Evolutionary conservation across 768 basidiomycete species (phyloP), one percentile per base, ranked within the genome.

Genomic region (Amanita rubescens): DNA sequence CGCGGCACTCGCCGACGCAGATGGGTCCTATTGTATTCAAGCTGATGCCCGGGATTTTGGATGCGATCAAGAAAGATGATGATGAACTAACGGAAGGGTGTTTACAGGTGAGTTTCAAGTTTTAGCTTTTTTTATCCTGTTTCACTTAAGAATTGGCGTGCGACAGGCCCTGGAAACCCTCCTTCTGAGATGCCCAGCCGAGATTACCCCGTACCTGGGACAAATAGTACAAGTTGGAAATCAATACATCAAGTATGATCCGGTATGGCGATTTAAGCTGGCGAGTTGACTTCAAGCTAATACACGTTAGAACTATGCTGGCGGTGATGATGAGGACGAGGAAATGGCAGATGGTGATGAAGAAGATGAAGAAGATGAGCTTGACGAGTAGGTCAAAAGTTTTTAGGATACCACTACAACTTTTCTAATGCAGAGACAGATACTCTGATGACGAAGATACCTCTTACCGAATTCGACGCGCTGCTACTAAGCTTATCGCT

Each of bases 391-490:
- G n/a, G 90, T 89, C 58, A 86, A 89, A 86, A 88, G 61, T 62
- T 85, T 70, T 11, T 15, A 30, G 37, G 58, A 22, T 2, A 30
- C 8, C 3, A 30, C 34, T 34, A 20, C 12, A 24, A 34, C 12
- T 17, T 6, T 46, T 22, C 12, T 6, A 2, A 37, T 12, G 32
- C 15, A n/a, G 6, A 17, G 12, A 15, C 20, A 94, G 91, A 58
- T 97, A 96, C 67, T 93, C 92, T 5, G 96, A 99, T 60, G 96
- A 99, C 54, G 96, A 98, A 67, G 96, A 99, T 63, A 90, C 89
- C 10, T 97, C 95, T 0, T 98, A 96, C 80, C 97, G 97, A 69
- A 91, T 96, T 54, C 87, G 96, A 58, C 84, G 96, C 42, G 86
- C 91, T 6, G 87, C 96, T 6, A 92, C 94, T 15, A 97, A 97